These are phyloP conservation scores for Leccinum disarticulatum DNA, from an alignment of 768 basidiomycete genomes.

Conservation along the genomic window DNA sequence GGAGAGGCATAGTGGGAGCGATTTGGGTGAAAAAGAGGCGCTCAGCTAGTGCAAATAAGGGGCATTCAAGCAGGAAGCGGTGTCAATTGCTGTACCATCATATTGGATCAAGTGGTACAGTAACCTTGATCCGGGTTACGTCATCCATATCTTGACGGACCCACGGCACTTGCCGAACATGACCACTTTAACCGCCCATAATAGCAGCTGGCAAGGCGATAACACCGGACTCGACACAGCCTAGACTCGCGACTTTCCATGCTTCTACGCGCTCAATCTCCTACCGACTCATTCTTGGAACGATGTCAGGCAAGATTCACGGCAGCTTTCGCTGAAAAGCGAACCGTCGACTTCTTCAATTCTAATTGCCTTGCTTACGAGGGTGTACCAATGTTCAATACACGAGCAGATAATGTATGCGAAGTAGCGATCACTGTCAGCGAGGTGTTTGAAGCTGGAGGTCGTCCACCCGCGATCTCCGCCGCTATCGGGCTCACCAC, in stretches of 20 bases:
- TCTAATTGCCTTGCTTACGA: neutral
- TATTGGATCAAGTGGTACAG: too few relatives aligned
- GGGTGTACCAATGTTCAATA: neutral
- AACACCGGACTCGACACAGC: neutral
- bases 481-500: neutral
- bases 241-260: neutral
- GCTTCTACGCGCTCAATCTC: neutral
- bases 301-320: neutral
- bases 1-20: constrained; percentile 17
- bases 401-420: neutral
- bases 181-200: too few relatives aligned
- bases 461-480: neutral
- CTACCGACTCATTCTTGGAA: neutral
- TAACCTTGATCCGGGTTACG: neutral
- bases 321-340: neutral
- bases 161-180: neutral
- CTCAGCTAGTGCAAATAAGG: neutral
- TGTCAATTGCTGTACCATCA: neutral
- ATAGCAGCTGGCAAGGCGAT: neutral
- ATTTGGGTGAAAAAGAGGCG: neutral
- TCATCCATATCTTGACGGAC: neutral
- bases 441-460: neutral
- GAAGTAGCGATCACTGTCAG: neutral
- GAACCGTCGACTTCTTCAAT: neutral
- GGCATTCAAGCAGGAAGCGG: neutral